phyloP scores from a whole-genome alignment of 352 stramenopile genomes.

The Phytopythium boreale region DNA sequence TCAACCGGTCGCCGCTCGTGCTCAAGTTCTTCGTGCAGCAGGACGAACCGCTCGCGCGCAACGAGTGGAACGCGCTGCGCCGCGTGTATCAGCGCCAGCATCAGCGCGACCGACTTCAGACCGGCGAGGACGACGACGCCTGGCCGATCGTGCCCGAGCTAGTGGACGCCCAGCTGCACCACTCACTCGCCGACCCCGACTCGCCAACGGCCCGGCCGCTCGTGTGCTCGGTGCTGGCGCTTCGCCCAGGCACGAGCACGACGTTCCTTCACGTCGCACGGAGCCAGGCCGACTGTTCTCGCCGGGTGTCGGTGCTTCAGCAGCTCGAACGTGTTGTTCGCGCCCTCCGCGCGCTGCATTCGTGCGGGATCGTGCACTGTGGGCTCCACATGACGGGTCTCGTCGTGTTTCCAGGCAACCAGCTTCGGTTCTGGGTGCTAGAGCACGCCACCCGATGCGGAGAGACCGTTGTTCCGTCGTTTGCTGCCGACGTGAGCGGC shows the following conservation, averaged over 20 bases:
- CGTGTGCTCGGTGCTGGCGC: constrained; percentile 27
- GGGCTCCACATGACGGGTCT: constrained; percentile 40
- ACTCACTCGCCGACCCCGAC: constrained; percentile 20
- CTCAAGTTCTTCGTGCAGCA: constrained; percentile 65
- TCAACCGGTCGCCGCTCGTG: constrained; percentile 13
- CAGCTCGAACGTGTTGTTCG: constrained; percentile 35
- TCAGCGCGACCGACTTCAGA: constrained; percentile 1
- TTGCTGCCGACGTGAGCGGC: background rate
- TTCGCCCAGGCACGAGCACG: constrained; percentile 35
- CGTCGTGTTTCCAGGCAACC: constrained; percentile 28
- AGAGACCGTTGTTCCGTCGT: constrained; percentile 11
- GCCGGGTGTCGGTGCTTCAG: constrained; percentile 25
- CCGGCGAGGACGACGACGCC: constrained; percentile 9
- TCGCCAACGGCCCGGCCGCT: constrained; percentile 6
- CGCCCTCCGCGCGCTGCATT: constrained; percentile 44
- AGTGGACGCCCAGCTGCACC: constrained; percentile 33
- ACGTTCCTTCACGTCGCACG: constrained; percentile 37
- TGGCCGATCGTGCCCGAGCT: constrained; percentile 32
- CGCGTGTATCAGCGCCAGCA: constrained; percentile 31
- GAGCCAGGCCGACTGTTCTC: constrained; percentile 25
- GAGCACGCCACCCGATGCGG: constrained; percentile 41
- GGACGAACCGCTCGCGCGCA: constrained; percentile 41
- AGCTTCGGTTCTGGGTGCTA: constrained; percentile 46
- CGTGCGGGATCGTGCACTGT: constrained; percentile 49
- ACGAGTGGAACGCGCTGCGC: constrained; percentile 51